Base-by-base conservation (phyloP, 2,329 filamentous ascomycete genomes). In the Fusarium compactum region DNA sequence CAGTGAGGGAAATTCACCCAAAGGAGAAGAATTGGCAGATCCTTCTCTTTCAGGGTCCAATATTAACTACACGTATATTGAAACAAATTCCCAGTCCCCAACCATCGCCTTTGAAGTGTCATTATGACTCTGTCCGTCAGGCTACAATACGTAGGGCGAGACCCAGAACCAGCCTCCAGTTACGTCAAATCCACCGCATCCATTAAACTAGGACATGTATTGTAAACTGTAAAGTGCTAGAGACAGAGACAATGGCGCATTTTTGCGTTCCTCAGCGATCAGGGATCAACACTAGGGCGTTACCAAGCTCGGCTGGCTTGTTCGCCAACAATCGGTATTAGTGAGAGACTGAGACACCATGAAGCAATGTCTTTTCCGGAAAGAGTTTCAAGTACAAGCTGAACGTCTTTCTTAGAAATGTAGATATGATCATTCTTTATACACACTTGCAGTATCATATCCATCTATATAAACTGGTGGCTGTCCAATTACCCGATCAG, bases 261-360 rank as follows among this genome's bases (percentile, higher is more conserved):
- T 32, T 61, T 51, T 54, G 30, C 68, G 71, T 71, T 71, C 68
- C 68, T 58, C 64, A 58, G 30, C 10, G 24, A 40, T 44, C 52
- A 71, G 52, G 68, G 68, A 71, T 71, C 68, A 65, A 48, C 68
- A 27, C 59, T 53, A 64, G 25, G 51, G 64, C 60, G 64, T 71
- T 45, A 54, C 56, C 64, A 58, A 69, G 55, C 68, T 71, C 53
- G 68, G 68, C 68, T 71, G 68, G 68, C 53, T 71, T 71, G 53
- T 34, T 44, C 29, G 34, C 32, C 54, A 53, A 45, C 29, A 51
- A 48, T 54, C 38, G 41, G 30, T 34, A 46, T 54, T 12, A 38
- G 34, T 38, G 34, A 38, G 34, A 38, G 34, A 38, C 34, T 54
- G 68, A 71, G 64, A 65, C 68, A 71, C 50, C 46, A 45, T 53